Conservation (phyloP, 345 rosid genomes). For the Salix dunnii region DNA sequence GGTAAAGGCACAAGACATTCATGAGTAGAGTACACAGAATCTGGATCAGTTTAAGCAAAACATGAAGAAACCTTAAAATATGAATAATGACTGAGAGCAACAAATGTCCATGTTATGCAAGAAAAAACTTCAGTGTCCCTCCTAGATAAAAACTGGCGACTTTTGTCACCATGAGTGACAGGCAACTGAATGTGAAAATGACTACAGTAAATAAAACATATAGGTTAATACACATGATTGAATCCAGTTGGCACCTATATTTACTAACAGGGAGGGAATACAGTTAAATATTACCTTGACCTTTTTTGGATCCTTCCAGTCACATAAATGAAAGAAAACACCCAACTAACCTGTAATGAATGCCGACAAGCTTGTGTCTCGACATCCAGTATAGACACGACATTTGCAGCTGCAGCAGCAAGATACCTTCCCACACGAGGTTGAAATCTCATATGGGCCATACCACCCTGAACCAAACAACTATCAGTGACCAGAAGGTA, state of each 20-base stretch:
- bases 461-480: constrained; percentile 62
- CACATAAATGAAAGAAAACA: not conserved
- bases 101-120: not conserved
- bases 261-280: not conserved
- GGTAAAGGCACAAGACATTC: not conserved
- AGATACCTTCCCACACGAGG: constrained; percentile 86
- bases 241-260: not conserved
- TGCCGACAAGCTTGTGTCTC: constrained; percentile 77
- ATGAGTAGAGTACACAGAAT: not conserved
- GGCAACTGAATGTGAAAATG: not conserved
- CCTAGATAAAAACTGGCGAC: not conserved
- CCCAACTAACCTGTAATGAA: constrained; percentile 59
- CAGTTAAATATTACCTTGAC: not conserved
- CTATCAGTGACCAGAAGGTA: not conserved
- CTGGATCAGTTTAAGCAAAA: not conserved
- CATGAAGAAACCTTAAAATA: not conserved
- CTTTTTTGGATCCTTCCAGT: not conserved
- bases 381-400: constrained; percentile 75
- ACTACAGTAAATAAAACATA: not conserved
- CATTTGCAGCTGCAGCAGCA: constrained; percentile 81
- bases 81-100: not conserved
- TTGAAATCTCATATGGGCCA: constrained; percentile 82
- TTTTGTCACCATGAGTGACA: not conserved
- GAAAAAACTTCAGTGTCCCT: not conserved
- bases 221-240: not conserved